Evolutionary conservation across 768 basidiomycete genomes (phyloP).

Genomic region (Lactarius indigo): DNA sequence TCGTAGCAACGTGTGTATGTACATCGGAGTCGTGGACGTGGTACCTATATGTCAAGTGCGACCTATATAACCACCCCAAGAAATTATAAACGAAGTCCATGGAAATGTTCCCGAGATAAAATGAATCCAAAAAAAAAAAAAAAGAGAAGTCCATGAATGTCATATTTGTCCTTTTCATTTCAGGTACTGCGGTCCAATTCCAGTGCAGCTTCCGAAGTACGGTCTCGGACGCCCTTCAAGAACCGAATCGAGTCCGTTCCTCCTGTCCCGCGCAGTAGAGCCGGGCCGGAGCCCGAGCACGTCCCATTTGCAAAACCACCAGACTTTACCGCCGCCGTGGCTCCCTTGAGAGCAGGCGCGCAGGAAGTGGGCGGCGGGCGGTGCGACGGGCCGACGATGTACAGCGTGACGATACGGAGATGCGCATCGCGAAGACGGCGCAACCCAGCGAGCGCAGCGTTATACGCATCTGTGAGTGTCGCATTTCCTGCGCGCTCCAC

Average conservation of each 20-base stretch:
- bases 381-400: constrained; percentile 51
- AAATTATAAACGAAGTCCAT: too few species aligned
- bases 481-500: constrained; percentile 32
- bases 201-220: constrained; percentile 40
- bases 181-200: not conserved
- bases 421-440: constrained; percentile 57
- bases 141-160: too few species aligned
- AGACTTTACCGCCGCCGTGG: not conserved
- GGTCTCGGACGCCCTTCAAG: constrained; percentile 53
- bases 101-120: too few species aligned
- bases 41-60: too few species aligned
- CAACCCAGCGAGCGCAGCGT: constrained; percentile 46
- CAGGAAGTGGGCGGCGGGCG: constrained; percentile 19
- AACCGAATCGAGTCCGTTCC: constrained; percentile 56
- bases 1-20: too few species aligned
- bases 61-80: too few species aligned
- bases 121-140: too few species aligned
- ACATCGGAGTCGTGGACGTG: too few species aligned
- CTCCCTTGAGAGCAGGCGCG: not conserved
- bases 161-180: not conserved
- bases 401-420: constrained; percentile 51
- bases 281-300: too few species aligned
- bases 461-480: constrained; percentile 41
- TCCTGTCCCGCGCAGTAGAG: constrained; percentile 48
- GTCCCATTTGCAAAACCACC: not conserved